These are phyloP conservation scores for Gossypium herbaceum DNA, from an alignment of 345 rosid genomes.

Conservation along the genomic window DNA sequence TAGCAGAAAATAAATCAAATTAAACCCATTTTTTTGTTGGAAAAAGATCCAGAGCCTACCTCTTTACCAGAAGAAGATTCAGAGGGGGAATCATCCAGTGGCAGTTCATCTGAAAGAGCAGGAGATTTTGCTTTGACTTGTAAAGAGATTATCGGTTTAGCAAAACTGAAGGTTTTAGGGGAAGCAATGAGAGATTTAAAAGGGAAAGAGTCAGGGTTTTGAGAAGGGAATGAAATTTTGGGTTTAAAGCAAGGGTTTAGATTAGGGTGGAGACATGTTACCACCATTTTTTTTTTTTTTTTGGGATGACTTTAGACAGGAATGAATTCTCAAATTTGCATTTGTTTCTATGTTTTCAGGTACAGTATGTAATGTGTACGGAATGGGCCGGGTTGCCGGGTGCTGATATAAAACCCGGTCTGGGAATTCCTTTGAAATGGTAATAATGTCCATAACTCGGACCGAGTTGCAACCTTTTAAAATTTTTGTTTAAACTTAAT, in stretches of 20 bases:
- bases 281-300: slow-evolving; percentile 11
- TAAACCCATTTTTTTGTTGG: not conserved
- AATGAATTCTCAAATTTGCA: not conserved
- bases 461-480: no score
- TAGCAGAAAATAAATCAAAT: not conserved
- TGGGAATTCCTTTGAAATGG: not conserved
- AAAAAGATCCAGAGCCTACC: slow-evolving; percentile 34
- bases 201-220: not conserved
- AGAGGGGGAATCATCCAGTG: slow-evolving; percentile 8
- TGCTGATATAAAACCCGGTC: not conserved
- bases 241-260: slow-evolving; percentile 26
- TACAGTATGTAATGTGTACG: not conserved
- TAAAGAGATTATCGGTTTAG: slow-evolving; percentile 20
- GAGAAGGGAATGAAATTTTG: slow-evolving; percentile 19
- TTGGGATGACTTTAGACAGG: not conserved
- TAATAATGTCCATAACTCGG: no score
- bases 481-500: no score
- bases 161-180: slow-evolving; percentile 14
- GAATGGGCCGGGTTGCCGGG: not conserved
- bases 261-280: slow-evolving; percentile 30
- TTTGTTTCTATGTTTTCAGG: not conserved
- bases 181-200: slow-evolving; percentile 19
- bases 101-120: slow-evolving; percentile 21
- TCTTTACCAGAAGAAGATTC: slow-evolving; percentile 24
- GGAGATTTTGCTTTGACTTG: slow-evolving; percentile 16